Evolutionary conservation across 164 flowering plant species (phyloP), one percentile per base, ranked within the genome.

Genomic region (Annona squamosa): DNA sequence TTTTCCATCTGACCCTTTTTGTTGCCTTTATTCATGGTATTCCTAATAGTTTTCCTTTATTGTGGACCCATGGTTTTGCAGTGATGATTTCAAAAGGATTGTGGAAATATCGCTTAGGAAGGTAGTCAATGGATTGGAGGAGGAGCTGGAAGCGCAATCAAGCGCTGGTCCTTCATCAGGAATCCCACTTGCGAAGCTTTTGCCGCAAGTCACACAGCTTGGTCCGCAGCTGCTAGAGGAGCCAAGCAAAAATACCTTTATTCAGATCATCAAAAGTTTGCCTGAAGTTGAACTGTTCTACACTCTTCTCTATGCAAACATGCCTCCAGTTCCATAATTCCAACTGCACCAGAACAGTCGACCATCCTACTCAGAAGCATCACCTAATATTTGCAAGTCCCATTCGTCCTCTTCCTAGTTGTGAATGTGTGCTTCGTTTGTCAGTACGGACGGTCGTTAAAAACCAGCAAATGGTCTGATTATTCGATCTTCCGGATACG

Each of bases 221-320:
- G 77, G 87, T 63, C 79, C 86, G 0, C 17, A 70, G 3, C 82
- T 91, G 45, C 85, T 93, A 6, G 88, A 83, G 56, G 93, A 93
- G 72, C 85, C 96, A 48, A 82, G 78, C 75, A 78, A 76, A 63
- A 86, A 88, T 74, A 80, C 75, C 71, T 90, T 80, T 73, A 77
- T 95, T 75, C 81, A 84, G 59, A 74, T 76, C 46, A 85, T 93
- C 76, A 67, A 69, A 64, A 79, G 63, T 62, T 72, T 89, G 17
- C 94, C 87, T 4, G 96, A 89, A 77, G 96, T 91, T 43, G 92
- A 90, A 76, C 72, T 86, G 42, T 94, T 94, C 77, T 94, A 85
- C 84, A 90, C 97, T 3, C 86, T 92, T 70, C 86, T 94, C 17
- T 92, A 92, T 77, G 71, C 97, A 46, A 87, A 84, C 77, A 84